A percentile compares a stretch with the other conserved stretches of the same genome.
Evolutionary conservation across 441 rosid species (phyloP).

Genomic region (Erodium trifolium): DNA sequence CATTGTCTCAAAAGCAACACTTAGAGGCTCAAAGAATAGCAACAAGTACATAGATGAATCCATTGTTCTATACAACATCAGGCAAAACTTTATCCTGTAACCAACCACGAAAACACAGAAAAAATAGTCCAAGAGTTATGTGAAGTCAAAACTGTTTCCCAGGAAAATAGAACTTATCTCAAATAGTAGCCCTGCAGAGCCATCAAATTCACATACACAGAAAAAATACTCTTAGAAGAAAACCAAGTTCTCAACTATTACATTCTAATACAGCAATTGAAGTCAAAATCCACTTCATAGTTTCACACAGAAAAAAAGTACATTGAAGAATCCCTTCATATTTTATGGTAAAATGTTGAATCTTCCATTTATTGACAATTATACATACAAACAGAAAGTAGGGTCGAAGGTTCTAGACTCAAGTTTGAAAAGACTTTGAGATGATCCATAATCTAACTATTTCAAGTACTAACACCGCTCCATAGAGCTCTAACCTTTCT

Average conservation of each 20-base stretch:
- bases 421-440: neutral
- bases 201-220: neutral
- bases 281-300: neutral
- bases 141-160: neutral
- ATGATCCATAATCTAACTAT: neutral
- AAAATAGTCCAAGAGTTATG: neutral
- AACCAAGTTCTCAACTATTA: neutral
- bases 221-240: neutral
- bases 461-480: neutral
- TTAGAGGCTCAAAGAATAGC: conserved; percentile 89
- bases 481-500: neutral
- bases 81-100: conserved; percentile 77
- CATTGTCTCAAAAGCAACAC: conserved; percentile 95
- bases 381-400: neutral
- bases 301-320: neutral
- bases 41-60: conserved; percentile 65
- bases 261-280: conserved; percentile 32
- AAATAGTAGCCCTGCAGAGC: neutral
- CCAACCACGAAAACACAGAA: conserved; percentile 29
- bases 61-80: conserved; percentile 45
- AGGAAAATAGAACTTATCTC: neutral
- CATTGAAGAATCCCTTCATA: neutral
- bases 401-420: neutral
- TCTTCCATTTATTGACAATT: neutral
- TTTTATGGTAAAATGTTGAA: neutral